A percentile compares a stretch with the other conserved stretches of the same genome.
Conservation (phyloP, 305 asterid species). For the Solanum hybrid region DNA sequence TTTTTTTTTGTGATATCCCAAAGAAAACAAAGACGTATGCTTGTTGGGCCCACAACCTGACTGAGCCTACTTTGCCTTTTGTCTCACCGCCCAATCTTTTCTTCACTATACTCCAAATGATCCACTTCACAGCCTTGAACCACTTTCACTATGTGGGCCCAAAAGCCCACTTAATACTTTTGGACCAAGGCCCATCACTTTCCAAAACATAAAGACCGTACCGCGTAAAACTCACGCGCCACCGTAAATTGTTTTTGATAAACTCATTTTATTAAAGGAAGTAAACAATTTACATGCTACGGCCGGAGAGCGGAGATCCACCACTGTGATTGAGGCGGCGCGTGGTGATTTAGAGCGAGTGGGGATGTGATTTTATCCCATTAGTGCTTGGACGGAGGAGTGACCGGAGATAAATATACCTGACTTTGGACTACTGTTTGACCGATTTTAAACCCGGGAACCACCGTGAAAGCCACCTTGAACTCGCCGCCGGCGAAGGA, state of each 20-base stretch:
- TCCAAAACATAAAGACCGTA: background rate
- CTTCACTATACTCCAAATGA: conserved; percentile 19
- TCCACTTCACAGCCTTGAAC: conserved; percentile 29
- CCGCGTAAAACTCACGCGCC: conserved; percentile 8
- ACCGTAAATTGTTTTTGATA: background rate
- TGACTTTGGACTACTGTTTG: conserved; percentile 70
- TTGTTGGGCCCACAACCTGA: conserved; percentile 18
- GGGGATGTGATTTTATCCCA: no score
- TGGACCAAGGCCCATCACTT: conserved; percentile 10
- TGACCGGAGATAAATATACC: conserved; percentile 48
- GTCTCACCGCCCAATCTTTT: conserved; percentile 10
- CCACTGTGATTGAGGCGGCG: background rate
- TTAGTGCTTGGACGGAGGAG: conserved; percentile 18
- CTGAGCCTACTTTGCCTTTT: conserved; percentile 7
- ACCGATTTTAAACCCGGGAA: conserved; percentile 75
- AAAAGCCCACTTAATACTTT: conserved; percentile 15
- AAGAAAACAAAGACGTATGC: conserved; percentile 7
- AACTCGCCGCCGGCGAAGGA: conserved; percentile 32
- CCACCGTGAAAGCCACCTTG: conserved; percentile 74
- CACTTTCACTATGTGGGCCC: conserved; percentile 16
- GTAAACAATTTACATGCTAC: background rate
- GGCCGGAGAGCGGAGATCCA: background rate
- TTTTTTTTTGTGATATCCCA: background rate
- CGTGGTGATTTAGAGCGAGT: background rate
- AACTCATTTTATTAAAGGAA: background rate